A percentile compares a stretch with the other conserved stretches of the same genome.
These are phyloP conservation scores for Allium fistulosum DNA, from an alignment of 106 monocot species.

Conservation along the genomic window DNA sequence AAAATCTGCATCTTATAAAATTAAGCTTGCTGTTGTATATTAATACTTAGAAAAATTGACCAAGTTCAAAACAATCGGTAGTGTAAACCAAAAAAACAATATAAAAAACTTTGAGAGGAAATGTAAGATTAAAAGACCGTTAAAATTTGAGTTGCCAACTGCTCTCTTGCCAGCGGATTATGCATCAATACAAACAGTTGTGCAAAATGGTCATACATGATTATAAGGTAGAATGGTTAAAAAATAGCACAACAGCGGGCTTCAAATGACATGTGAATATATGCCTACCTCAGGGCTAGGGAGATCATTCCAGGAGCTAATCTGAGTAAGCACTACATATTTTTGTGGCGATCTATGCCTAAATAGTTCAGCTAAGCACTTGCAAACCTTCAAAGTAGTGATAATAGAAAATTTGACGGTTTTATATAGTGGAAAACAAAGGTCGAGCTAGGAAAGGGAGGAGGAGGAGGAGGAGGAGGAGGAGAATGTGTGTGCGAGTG, in stretches of 20 bases:
- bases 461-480: too few relatives aligned
- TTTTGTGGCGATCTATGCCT: slow-evolving; percentile 39
- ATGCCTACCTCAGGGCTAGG: slow-evolving; percentile 63
- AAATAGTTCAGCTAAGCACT: slow-evolving; percentile 79
- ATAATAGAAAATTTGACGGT: too few relatives aligned
- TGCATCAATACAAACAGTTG: slow-evolving; percentile 89
- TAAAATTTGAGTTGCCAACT: slow-evolving; percentile 78
- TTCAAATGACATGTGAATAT: neutral
- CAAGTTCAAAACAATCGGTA: neutral
- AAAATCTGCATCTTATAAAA: slow-evolving; percentile 89
- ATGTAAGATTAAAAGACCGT: slow-evolving; percentile 29
- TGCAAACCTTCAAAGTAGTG: slow-evolving; percentile 87
- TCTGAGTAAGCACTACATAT: slow-evolving; percentile 34
- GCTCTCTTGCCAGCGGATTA: slow-evolving; percentile 80
- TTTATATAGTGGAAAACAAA: too few relatives aligned
- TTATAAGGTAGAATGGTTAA: neutral
- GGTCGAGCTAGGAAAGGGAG: too few relatives aligned
- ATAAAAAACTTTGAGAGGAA: too few relatives aligned
- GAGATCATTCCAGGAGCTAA: slow-evolving; percentile 49
- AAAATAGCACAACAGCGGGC: too few relatives aligned
- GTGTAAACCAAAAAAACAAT: too few relatives aligned
- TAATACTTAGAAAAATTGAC: too few relatives aligned
- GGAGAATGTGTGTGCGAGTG: too few relatives aligned
- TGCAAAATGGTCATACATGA: slow-evolving; percentile 84
- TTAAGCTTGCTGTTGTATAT: too few relatives aligned